phyloP scores from a whole-genome alignment of 768 basidiomycete genomes.

The Russula dissimulans region DNA sequence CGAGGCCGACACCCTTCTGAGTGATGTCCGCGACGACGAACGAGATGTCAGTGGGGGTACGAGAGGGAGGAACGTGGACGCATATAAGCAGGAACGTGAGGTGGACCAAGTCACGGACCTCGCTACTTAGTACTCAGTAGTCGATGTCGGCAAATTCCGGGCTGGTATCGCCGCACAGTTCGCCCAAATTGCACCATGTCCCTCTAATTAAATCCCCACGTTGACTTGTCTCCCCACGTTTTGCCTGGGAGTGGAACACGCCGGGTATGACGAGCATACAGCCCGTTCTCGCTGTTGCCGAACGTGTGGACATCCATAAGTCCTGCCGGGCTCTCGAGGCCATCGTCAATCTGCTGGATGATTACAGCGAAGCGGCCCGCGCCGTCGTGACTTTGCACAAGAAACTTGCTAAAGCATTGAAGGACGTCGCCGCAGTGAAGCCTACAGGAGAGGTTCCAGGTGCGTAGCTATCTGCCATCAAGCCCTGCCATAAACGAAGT shows the following conservation, averaged over 20 bases:
- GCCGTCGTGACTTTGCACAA: conserved; percentile 59
- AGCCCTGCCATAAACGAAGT: conserved; percentile 1
- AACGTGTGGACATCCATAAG: conserved; percentile 68
- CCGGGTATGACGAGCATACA: conserved; percentile 13
- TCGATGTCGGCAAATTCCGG: conserved; percentile 15
- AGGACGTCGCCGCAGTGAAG: conserved; percentile 54
- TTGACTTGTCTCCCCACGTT: neutral
- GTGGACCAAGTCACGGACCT: too few relatives aligned
- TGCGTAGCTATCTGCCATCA: conserved; percentile 26
- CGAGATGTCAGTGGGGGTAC: neutral
- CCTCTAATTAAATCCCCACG: too few relatives aligned
- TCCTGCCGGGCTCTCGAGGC: conserved; percentile 69
- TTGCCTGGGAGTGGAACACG: neutral
- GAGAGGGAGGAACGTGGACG: conserved; percentile 2
- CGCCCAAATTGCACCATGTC: neutral
- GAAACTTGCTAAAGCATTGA: conserved; percentile 62
- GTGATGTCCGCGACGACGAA: conserved; percentile 8
- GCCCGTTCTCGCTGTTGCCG: conserved; percentile 33
- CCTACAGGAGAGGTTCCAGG: conserved; percentile 55
- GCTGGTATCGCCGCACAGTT: neutral
- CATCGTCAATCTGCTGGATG: conserved; percentile 55
- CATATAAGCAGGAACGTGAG: conserved; percentile 7
- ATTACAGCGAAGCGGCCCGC: conserved; percentile 65
- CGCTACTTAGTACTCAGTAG: too few relatives aligned
- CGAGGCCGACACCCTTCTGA: neutral